Percentiles rank a stretch among this genome's conserved stretches.
These are phyloP conservation scores for Citropsis articulata DNA, from an alignment of 345 rosid genomes.

Conservation along the genomic window DNA sequence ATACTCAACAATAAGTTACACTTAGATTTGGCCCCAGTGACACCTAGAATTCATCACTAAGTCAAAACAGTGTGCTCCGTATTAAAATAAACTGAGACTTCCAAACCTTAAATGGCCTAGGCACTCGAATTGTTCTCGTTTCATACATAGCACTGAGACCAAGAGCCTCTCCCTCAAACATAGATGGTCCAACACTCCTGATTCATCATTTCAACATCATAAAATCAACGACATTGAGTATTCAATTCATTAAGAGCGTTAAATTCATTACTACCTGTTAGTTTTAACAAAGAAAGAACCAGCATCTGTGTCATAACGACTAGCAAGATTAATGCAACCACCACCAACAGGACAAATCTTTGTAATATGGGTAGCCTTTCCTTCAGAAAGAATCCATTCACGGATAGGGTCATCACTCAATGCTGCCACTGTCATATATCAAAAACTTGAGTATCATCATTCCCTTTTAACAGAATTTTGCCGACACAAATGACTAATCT, in stretches of 20 bases:
- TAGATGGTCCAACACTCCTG: constrained; percentile 80
- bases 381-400: constrained; percentile 84
- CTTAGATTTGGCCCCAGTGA: neutral
- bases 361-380: constrained; percentile 70
- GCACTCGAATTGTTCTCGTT: constrained; percentile 72
- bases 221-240: neutral
- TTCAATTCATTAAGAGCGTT: neutral
- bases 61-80: neutral
- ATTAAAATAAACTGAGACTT: constrained; percentile 1
- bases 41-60: neutral
- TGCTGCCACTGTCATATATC: constrained; percentile 52
- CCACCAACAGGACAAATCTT: constrained; percentile 78
- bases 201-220: constrained; percentile 10
- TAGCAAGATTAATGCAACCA: constrained; percentile 87
- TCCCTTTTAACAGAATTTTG: neutral
- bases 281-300: constrained; percentile 87
- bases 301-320: constrained; percentile 73
- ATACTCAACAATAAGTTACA: constrained; percentile 11
- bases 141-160: constrained; percentile 87
- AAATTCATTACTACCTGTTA: constrained; percentile 58
- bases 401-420: constrained; percentile 79
- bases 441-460: constrained; percentile 6
- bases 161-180: constrained; percentile 93
- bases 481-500: too few relatives aligned
- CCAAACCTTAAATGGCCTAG: constrained; percentile 77